Evolutionary conservation across 345 rosid species (phyloP), one percentile per base, ranked within the genome.

Genomic region (Eucalyptus marginata): DNA sequence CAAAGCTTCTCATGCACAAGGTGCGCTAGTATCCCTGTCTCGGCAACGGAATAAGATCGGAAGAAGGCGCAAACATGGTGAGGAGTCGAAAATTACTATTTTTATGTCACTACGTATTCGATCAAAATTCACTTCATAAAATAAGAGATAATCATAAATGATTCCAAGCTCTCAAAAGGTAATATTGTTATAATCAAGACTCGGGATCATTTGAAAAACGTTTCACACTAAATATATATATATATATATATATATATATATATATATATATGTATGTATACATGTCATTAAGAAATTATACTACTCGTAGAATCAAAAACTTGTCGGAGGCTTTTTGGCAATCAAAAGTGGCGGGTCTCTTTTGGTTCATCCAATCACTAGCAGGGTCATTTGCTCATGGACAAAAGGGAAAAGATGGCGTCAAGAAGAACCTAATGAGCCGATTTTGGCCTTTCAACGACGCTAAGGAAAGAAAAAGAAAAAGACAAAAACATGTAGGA

Each of bases 151-250:
- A 64, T 3, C 4, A 64, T 64, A 7, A 14, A n/a, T 64, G 10
- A 64, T 64, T 64, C 4, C 5, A 64, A n/a, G 4, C 4, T 4
- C 18, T 64, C 6, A 14, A n/a, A 64, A 64, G 5, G 3, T n/a
- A n/a, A 64, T n/a, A n/a, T 14, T 0, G 4, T 14, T 14, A 7
- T 7, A n/a, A 64, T 0, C 1, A 0, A n/a, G 0, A n/a, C 7
- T 64, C 0, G 0, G 1, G 1, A n/a, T 2, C 5, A 14, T 64
- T n/a, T 14, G 4, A 14, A 64, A n/a, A 7, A 5, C 1, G 9
- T 62, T 13, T 62, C 29, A 13, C 7, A 7, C 0, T 29, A 13
- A 29, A 27, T 14, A 59, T 50, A 46, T 46, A 50, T 17, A 22
- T 12, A 12, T 36, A 36, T n/a, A n/a, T 13, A 59, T 50, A 46